A percentile compares a stretch with the other conserved stretches of the same genome.
phyloP scores from a whole-genome alignment of 75 land plant species.

The Cunninghamia lanceolata region DNA sequence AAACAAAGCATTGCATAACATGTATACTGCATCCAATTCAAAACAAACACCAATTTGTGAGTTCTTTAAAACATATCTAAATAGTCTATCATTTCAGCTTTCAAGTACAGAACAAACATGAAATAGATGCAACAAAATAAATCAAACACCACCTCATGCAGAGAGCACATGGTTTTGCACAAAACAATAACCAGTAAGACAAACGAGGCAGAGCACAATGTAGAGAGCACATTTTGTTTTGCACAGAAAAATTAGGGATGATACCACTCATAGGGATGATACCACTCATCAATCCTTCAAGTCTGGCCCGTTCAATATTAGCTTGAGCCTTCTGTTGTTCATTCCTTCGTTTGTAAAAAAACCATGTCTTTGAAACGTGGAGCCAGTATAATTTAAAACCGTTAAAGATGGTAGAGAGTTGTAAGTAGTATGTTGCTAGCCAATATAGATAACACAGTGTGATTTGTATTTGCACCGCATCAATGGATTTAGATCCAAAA shows the following conservation, averaged over 20 bases:
- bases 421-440: background rate
- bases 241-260: too few species aligned
- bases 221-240: too few species aligned
- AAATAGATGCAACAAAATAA: background rate
- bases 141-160: background rate
- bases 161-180: conserved; percentile 18
- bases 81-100: too few species aligned
- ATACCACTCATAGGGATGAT: too few species aligned
- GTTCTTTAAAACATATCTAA: too few species aligned
- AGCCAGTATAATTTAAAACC: background rate
- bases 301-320: conserved; percentile 26
- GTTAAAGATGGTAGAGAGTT: background rate
- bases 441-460: background rate
- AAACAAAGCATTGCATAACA: too few species aligned
- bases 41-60: background rate
- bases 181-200: too few species aligned
- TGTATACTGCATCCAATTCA: background rate
- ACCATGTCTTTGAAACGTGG: background rate
- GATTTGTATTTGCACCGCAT: background rate
- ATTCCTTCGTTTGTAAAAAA: background rate
- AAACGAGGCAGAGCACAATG: too few species aligned
- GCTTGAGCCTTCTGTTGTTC: conserved; percentile 41
- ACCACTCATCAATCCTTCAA: too few species aligned
- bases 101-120: too few species aligned
- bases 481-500: background rate